Evolutionary conservation across 176 grass and related monocot genomes (phyloP).

Genomic region (Zea luxurians): DNA sequence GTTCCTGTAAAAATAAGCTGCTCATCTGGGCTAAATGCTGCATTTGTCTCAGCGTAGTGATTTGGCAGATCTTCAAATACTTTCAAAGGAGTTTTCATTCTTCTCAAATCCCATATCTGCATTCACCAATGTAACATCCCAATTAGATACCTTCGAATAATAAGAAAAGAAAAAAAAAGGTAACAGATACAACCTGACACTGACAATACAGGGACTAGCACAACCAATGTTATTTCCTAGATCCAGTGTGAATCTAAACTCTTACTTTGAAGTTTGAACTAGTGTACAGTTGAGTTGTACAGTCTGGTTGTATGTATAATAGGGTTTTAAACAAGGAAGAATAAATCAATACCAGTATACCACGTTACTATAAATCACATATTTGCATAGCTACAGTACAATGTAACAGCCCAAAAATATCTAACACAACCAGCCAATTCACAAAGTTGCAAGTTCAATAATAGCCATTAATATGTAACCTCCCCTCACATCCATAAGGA

Average conservation of each 20-base stretch:
- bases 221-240: not conserved
- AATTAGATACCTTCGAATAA: slow-evolving; percentile 38
- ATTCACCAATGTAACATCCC: slow-evolving; percentile 24
- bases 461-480: not conserved
- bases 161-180: slow-evolving; percentile 5
- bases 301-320: not conserved
- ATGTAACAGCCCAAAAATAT: slow-evolving; percentile 16
- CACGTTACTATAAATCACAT: slow-evolving; percentile 28
- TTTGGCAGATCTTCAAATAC: slow-evolving; percentile 88
- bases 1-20: slow-evolving; percentile 94
- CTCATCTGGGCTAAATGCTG: slow-evolving; percentile 85
- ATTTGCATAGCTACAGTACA: slow-evolving; percentile 26
- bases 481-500: slow-evolving; percentile 11
- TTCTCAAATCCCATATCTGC: slow-evolving; percentile 91
- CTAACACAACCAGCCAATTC: not conserved
- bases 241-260: not conserved
- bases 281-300: not conserved
- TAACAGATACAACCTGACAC: not conserved
- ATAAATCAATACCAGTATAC: not conserved
- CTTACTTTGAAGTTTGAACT: not conserved
- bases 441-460: not conserved
- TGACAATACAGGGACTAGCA: not conserved
- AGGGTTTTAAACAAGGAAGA: slow-evolving; percentile 2
- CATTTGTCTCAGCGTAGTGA: slow-evolving; percentile 89
- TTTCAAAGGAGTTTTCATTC: slow-evolving; percentile 76